Conservation (phyloP, 805 yeast genomes). For the Yamadazyma paraphyllophila region DNA sequence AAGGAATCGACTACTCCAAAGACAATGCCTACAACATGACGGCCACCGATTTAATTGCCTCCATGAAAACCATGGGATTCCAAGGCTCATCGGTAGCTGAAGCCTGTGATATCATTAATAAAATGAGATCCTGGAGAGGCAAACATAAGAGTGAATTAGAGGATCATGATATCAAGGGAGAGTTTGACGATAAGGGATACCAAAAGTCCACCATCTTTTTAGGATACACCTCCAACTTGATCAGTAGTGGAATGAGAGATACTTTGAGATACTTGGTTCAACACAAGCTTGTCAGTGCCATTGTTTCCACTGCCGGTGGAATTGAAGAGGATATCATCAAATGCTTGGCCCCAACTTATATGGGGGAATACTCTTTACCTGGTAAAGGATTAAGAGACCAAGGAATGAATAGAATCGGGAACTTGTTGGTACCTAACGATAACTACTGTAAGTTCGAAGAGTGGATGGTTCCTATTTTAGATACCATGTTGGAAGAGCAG, state of each 20-base stretch:
- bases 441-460: slow-evolving; percentile 97
- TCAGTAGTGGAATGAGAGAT: slow-evolving; percentile 91
- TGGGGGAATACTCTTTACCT: slow-evolving; percentile 84
- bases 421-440: slow-evolving; percentile 94
- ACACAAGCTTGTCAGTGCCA: slow-evolving; percentile 89
- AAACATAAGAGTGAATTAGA: slow-evolving; percentile 63
- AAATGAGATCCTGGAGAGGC: slow-evolving; percentile 95
- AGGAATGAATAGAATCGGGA: slow-evolving; percentile 98
- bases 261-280: slow-evolving; percentile 87
- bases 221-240: slow-evolving; percentile 96
- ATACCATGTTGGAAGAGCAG: slow-evolving; percentile 85
- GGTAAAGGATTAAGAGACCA: slow-evolving; percentile 85
- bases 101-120: slow-evolving; percentile 89
- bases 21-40: slow-evolving; percentile 71
- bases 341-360: slow-evolving; percentile 91
- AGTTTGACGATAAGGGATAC: slow-evolving; percentile 70
- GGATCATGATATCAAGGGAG: slow-evolving; percentile 67
- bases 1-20: slow-evolving; percentile 86
- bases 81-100: slow-evolving; percentile 85
- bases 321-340: slow-evolving; percentile 96
- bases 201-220: slow-evolving; percentile 89
- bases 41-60: slow-evolving; percentile 72
- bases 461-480: slow-evolving; percentile 96
- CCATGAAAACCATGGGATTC: slow-evolving; percentile 96
- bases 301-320: slow-evolving; percentile 98